phyloP scores from a whole-genome alignment of 176 grass and related monocot genomes.

The Avena insularis region DNA sequence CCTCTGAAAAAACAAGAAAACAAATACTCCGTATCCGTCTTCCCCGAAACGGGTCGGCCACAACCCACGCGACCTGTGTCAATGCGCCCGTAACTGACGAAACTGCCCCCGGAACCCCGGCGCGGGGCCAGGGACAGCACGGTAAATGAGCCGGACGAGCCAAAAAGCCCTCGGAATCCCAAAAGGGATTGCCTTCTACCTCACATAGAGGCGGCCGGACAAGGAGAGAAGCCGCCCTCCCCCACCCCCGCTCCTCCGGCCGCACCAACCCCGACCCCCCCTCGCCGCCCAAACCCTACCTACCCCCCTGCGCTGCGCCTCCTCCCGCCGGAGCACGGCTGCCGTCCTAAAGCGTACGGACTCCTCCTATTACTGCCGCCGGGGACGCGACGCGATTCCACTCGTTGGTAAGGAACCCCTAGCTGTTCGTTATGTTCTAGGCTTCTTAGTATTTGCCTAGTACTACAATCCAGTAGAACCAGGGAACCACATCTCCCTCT shows the following conservation, averaged over 20 bases:
- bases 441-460: neutral
- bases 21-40: neutral
- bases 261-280: neutral
- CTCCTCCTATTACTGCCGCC: neutral
- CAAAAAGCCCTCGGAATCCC: conserved; percentile 26
- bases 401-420: neutral
- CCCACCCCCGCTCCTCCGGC: neutral
- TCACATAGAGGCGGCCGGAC: neutral
- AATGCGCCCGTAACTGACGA: neutral
- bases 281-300: neutral
- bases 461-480: neutral
- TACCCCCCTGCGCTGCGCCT: neutral
- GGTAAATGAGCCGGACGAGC: neutral
- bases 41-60: neutral
- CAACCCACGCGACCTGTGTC: neutral
- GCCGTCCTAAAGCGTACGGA: neutral
- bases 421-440: neutral
- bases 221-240: neutral
- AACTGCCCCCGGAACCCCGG: neutral
- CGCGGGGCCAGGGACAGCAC: neutral
- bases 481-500: neutral
- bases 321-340: neutral
- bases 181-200: neutral
- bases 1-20: neutral
- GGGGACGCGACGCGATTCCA: neutral